These are phyloP conservation scores for Chenopodium album DNA, from an alignment of 148 eudicot species.

Conservation along the genomic window DNA sequence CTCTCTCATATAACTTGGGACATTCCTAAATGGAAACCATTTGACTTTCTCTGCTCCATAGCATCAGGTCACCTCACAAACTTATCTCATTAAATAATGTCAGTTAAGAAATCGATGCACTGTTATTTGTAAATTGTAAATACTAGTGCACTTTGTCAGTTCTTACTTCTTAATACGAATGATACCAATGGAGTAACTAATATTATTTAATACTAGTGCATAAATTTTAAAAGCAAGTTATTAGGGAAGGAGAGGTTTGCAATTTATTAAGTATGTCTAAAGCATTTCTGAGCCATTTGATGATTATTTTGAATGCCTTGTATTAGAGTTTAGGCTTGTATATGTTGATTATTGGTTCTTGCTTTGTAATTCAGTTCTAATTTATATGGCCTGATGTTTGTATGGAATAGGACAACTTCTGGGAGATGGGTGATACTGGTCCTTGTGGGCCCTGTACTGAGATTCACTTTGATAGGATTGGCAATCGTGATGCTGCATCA, in stretches of 20 bases:
- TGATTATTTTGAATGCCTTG: not conserved
- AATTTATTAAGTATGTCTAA: not conserved
- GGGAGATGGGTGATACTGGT: slow-evolving; percentile 99
- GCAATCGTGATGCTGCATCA: slow-evolving; percentile 86
- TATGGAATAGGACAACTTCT: slow-evolving; percentile 77
- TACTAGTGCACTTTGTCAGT: no score
- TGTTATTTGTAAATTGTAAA: no score
- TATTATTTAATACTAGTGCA: no score
- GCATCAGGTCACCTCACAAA: no score
- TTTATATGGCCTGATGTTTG: not conserved
- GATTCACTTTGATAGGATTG: slow-evolving; percentile 92
- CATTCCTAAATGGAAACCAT: not conserved
- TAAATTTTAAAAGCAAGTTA: not conserved
- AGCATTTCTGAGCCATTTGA: not conserved
- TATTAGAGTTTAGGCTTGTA: not conserved
- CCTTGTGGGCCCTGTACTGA: slow-evolving; percentile 99
- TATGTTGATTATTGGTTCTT: not conserved
- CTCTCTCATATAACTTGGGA: not conserved
- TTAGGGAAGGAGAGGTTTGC: not conserved
- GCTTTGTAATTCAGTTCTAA: not conserved
- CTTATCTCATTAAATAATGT: no score
- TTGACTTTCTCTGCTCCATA: no score
- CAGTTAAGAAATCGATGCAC: no score
- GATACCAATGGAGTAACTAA: no score
- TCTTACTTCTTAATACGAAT: no score